phyloP scores from a whole-genome alignment of 2,329 filamentous ascomycete species.

The Rhytidhysteron rufulum region DNA sequence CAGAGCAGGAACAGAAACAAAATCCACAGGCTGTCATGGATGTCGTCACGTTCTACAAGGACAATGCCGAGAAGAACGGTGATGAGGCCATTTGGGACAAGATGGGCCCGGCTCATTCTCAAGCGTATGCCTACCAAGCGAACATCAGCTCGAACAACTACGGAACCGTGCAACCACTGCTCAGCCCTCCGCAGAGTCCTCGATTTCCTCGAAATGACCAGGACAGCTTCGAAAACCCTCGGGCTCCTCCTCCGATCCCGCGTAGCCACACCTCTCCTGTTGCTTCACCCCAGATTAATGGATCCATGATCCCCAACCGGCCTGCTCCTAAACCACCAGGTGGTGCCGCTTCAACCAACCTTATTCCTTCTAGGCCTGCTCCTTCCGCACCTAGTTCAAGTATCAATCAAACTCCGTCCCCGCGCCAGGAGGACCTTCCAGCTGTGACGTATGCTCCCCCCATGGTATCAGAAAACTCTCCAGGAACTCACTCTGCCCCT shows the following conservation, averaged over 20 bases:
- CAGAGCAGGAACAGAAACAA: slow-evolving; percentile 91
- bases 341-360: slow-evolving; percentile 38
- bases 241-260: slow-evolving; percentile 87
- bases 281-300: slow-evolving; percentile 40
- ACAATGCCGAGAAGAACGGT: slow-evolving; percentile 74
- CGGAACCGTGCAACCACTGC: slow-evolving; percentile 50
- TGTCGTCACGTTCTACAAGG: slow-evolving; percentile 95
- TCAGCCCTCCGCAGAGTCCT: slow-evolving; percentile 78
- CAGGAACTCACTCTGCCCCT: slow-evolving; percentile 30
- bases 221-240: slow-evolving; percentile 95
- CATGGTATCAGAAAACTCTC: slow-evolving; percentile 33
- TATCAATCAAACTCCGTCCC: slow-evolving; percentile 18
- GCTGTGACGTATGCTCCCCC: slow-evolving; percentile 42
- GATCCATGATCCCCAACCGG: slow-evolving; percentile 69
- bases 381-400: slow-evolving; percentile 52
- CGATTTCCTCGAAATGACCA: slow-evolving; percentile 85
- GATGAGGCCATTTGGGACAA: slow-evolving; percentile 94
- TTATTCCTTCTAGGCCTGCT: slow-evolving; percentile 54
- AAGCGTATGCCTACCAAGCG: slow-evolving; percentile 40
- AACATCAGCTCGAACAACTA: slow-evolving; percentile 26
- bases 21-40: slow-evolving; percentile 94
- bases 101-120: slow-evolving; percentile 78
- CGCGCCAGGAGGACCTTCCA: slow-evolving; percentile 37
- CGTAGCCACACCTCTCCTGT: slow-evolving; percentile 37
- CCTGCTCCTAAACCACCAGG: slow-evolving; percentile 84